Conservation (phyloP, 495 filamentous ascomycete species). For the Aspergillus baeticus region DNA sequence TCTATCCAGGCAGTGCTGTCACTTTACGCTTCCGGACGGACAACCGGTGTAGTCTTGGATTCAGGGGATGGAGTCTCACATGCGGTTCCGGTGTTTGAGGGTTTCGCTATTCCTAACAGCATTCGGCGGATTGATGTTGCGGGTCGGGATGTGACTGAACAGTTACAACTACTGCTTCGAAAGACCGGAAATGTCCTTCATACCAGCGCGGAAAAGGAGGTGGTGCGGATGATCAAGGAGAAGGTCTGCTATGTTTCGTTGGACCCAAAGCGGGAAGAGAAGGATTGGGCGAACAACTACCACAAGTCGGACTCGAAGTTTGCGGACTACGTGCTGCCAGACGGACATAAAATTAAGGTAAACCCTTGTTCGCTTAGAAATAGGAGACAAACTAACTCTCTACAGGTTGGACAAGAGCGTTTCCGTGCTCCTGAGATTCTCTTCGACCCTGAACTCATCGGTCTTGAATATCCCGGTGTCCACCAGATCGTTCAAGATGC, state of each 20-base stretch:
- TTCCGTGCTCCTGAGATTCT: constrained; percentile 97
- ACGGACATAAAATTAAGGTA: constrained; percentile 90
- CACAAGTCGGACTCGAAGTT: constrained; percentile 62
- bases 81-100: constrained; percentile 96
- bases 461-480: constrained; percentile 93
- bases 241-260: constrained; percentile 85
- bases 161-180: constrained; percentile 86
- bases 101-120: constrained; percentile 92
- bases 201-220: constrained; percentile 97
- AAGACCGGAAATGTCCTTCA: constrained; percentile 95
- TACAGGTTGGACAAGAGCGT: constrained; percentile 79
- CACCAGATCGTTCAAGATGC: constrained; percentile 97
- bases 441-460: constrained; percentile 96
- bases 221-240: constrained; percentile 96
- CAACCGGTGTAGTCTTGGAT: constrained; percentile 94
- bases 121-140: constrained; percentile 96
- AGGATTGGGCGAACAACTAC: constrained; percentile 75
- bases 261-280: constrained; percentile 91
- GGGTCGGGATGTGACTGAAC: constrained; percentile 95
- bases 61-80: constrained; percentile 96
- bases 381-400: neutral
- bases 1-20: constrained; percentile 97
- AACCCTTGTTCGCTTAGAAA: constrained; percentile 14
- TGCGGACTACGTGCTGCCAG: constrained; percentile 84
- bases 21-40: constrained; percentile 93